Evolutionary conservation across 1,139 yeast genomes (phyloP).

Genomic region (Chernovozyma sophiae-reginae): DNA sequence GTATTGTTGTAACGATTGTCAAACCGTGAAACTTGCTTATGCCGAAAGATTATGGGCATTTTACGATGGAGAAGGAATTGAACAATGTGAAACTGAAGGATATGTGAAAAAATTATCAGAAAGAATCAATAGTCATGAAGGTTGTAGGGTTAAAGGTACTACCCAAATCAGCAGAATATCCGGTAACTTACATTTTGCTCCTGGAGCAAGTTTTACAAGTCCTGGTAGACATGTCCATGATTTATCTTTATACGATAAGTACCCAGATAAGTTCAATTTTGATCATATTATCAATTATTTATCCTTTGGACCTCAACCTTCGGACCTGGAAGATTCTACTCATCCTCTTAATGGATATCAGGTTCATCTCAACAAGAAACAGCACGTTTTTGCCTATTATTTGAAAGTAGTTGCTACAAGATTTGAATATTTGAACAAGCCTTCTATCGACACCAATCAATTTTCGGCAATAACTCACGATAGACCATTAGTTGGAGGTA

Average conservation of each 20-base stretch:
- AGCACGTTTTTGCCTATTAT: conserved; percentile 71
- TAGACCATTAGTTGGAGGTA: conserved; percentile 79
- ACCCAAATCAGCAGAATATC: conserved; percentile 79
- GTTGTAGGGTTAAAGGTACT: conserved; percentile 81
- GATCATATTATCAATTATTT: conserved; percentile 76
- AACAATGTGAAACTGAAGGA: conserved; percentile 88
- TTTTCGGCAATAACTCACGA: conserved; percentile 89
- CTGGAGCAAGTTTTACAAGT: conserved; percentile 66
- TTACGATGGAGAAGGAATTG: conserved; percentile 78
- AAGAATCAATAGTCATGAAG: conserved; percentile 59
- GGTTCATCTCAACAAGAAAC: conserved; percentile 43
- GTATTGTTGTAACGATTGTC: conserved; percentile 83
- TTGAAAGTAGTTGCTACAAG: conserved; percentile 90
- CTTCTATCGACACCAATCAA: conserved; percentile 76
- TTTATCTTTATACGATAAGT: conserved; percentile 60
- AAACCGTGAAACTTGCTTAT: conserved; percentile 75
- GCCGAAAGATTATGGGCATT: conserved; percentile 81
- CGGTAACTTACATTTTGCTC: conserved; percentile 93
- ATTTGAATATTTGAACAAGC: conserved; percentile 57
- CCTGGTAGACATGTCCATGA: conserved; percentile 77
- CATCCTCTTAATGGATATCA: conserved; percentile 69
- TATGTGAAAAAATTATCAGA: conserved; percentile 60
- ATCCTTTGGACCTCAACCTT: conserved; percentile 71
- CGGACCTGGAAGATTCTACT: conserved; percentile 33
- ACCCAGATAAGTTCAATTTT: conserved; percentile 55